phyloP scores from a whole-genome alignment of 2,329 filamentous ascomycete genomes.

The Phialocephala sp. region DNA sequence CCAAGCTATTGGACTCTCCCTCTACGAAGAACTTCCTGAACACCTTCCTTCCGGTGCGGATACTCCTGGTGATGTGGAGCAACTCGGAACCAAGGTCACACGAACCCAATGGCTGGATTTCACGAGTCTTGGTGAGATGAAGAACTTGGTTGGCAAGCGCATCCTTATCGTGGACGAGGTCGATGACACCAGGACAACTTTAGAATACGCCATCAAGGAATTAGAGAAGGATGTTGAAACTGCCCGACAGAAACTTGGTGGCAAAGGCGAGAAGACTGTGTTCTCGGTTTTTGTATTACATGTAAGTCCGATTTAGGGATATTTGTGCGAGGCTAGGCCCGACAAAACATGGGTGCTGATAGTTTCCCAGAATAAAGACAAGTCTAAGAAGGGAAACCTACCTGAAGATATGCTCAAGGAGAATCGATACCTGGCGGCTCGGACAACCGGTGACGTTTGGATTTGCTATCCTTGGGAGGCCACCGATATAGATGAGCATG shows the following conservation, averaged over 20 bases:
- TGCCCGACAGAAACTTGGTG: slow-evolving; percentile 75
- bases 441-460: slow-evolving; percentile 93
- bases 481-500: slow-evolving; percentile 90
- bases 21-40: slow-evolving; percentile 82
- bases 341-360: slow-evolving; percentile 21
- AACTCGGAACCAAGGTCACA: slow-evolving; percentile 89
- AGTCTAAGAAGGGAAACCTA: slow-evolving; percentile 88
- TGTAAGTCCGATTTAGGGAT: slow-evolving; percentile 50
- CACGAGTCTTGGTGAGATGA: slow-evolving; percentile 79
- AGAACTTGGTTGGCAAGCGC: slow-evolving; percentile 88
- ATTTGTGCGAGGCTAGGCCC: neutral
- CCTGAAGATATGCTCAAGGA: slow-evolving; percentile 77
- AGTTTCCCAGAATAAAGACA: slow-evolving; percentile 83
- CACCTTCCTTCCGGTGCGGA: slow-evolving; percentile 57
- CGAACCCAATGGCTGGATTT: slow-evolving; percentile 98
- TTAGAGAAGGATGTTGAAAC: slow-evolving; percentile 91
- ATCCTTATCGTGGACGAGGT: slow-evolving; percentile 95
- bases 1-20: slow-evolving; percentile 96
- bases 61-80: slow-evolving; percentile 60
- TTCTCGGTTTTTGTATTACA: slow-evolving; percentile 97
- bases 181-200: slow-evolving; percentile 90
- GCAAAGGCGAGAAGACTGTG: slow-evolving; percentile 76
- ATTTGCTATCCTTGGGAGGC: slow-evolving; percentile 99
- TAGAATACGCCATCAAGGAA: slow-evolving; percentile 93
- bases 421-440: slow-evolving; percentile 80